Conservation (phyloP, 441 rosid species). For the Eutrema salsugineum region DNA sequence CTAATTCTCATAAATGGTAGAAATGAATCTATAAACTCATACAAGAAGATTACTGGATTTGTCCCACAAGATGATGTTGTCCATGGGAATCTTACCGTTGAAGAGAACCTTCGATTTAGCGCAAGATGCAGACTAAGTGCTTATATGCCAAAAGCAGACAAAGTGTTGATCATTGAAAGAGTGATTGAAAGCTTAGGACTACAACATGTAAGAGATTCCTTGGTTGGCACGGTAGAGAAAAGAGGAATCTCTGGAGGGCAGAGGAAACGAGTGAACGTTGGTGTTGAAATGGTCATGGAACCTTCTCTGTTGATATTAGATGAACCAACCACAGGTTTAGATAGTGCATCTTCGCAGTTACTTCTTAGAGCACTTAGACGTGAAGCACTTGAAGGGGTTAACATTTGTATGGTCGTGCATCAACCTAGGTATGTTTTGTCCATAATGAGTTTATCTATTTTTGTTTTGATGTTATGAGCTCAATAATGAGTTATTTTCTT, state of each 20-base stretch:
- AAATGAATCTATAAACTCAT: constrained; percentile 55
- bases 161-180: constrained; percentile 65
- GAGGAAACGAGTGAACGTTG: constrained; percentile 67
- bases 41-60: constrained; percentile 64
- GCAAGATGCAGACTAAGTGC: constrained; percentile 71
- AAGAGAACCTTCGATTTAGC: constrained; percentile 67
- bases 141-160: constrained; percentile 58
- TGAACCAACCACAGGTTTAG: constrained; percentile 73
- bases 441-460: neutral
- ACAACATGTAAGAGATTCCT: constrained; percentile 59
- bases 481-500: neutral
- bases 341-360: constrained; percentile 62
- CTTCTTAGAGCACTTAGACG: constrained; percentile 67
- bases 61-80: constrained; percentile 82
- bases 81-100: constrained; percentile 71
- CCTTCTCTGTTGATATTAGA: constrained; percentile 69
- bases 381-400: constrained; percentile 74
- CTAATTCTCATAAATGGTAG: constrained; percentile 56
- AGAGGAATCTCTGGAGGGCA: constrained; percentile 79
- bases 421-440: constrained; percentile 54
- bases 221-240: constrained; percentile 69
- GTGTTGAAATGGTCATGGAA: constrained; percentile 78
- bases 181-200: constrained; percentile 70
- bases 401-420: constrained; percentile 65
- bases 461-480: neutral